Evolutionary conservation across 2,329 filamentous ascomycete species (phyloP).

Genomic region (Dothideomycetes sp.): DNA sequence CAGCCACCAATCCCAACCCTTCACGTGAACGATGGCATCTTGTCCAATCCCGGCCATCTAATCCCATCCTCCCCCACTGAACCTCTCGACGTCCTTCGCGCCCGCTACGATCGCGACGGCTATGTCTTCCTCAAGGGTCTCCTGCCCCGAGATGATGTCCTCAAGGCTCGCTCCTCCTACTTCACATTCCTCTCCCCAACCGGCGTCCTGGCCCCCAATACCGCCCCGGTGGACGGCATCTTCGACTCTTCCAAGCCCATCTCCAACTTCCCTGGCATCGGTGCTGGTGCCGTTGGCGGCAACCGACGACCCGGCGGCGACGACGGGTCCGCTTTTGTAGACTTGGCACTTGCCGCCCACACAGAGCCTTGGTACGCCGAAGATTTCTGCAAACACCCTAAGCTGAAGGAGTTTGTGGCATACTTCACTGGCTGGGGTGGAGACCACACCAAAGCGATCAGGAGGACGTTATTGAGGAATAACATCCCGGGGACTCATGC

Average conservation of each 20-base stretch:
- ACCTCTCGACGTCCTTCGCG: slow-evolving; percentile 4
- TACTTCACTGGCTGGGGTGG: slow-evolving; percentile 27
- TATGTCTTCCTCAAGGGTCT: slow-evolving; percentile 33
- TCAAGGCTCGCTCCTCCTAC: slow-evolving; percentile 28
- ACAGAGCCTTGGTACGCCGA: slow-evolving; percentile 6
- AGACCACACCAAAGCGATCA: slow-evolving; percentile 20
- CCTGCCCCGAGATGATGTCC: slow-evolving; percentile 31
- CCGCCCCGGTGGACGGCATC: slow-evolving; percentile 28
- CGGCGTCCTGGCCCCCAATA: slow-evolving; percentile 27
- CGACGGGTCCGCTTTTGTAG: slow-evolving; percentile 5
- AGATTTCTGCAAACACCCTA: slow-evolving; percentile 9
- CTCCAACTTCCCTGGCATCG: slow-evolving; percentile 25
- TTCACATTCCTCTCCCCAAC: slow-evolving; percentile 28
- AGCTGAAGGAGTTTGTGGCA: slow-evolving; percentile 19
- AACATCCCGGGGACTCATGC: slow-evolving; percentile 26
- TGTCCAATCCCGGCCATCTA: slow-evolving; percentile 1
- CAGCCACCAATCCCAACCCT: slow-evolving; percentile 3
- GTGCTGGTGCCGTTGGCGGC: slow-evolving; percentile 10
- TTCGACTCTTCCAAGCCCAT: slow-evolving; percentile 27
- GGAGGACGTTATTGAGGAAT: slow-evolving; percentile 28
- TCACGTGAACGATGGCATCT: slow-evolving; percentile 6
- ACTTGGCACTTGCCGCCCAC: slow-evolving; percentile 8
- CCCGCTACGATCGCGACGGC: slow-evolving; percentile 2
- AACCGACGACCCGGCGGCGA: slow-evolving; percentile 1
- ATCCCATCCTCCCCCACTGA: slow-evolving; percentile 1